These are phyloP conservation scores for Aspergillus sclerotialis DNA, from an alignment of 2,329 filamentous ascomycete genomes.

Conservation along the genomic window DNA sequence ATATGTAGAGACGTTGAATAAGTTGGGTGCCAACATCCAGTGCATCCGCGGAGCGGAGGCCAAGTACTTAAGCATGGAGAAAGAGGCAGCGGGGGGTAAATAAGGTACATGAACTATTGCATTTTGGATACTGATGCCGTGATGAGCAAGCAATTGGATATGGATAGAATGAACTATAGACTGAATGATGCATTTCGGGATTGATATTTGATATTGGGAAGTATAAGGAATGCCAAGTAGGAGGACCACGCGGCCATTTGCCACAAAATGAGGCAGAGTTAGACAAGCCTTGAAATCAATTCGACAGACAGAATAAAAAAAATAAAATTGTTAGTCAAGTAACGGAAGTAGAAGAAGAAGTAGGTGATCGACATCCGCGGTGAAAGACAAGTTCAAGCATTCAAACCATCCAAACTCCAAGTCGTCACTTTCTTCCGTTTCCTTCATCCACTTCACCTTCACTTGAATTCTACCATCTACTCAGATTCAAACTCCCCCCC, in stretches of 20 bases:
- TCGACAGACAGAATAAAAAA: neutral
- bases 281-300: neutral
- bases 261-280: slow-evolving; percentile 1
- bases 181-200: too few relatives aligned
- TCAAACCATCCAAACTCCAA: neutral
- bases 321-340: too few relatives aligned
- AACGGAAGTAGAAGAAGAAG: too few relatives aligned
- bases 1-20: slow-evolving; percentile 96
- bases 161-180: neutral
- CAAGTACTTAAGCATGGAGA: slow-evolving; percentile 46
- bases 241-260: slow-evolving; percentile 5
- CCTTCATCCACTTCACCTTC: slow-evolving; percentile 10
- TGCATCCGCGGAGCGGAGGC: slow-evolving; percentile 81
- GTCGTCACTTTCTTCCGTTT: neutral
- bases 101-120: too few relatives aligned
- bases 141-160: neutral
- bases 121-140: too few relatives aligned
- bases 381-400: too few relatives aligned
- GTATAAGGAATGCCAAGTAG: slow-evolving; percentile 3
- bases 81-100: too few relatives aligned
- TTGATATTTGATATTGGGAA: too few relatives aligned
- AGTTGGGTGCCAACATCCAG: slow-evolving; percentile 81
- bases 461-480: too few relatives aligned
- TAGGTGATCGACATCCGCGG: neutral
- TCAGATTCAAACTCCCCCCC: too few relatives aligned